These are phyloP conservation scores for Aspergillus proliferans DNA, from an alignment of 2,329 filamentous ascomycete genomes.

Conservation along the genomic window DNA sequence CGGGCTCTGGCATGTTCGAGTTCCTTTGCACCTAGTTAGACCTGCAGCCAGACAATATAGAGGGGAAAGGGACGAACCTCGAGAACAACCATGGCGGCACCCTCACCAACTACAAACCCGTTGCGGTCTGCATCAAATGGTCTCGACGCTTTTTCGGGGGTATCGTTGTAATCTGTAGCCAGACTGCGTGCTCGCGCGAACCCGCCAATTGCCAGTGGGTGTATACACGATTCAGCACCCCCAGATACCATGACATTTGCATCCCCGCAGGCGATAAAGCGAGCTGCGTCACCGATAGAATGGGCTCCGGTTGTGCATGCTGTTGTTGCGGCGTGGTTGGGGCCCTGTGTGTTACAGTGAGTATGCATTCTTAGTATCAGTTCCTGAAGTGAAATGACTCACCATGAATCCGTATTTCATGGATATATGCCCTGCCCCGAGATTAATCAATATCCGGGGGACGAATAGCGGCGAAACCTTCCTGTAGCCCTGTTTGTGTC, in stretches of 20 bases:
- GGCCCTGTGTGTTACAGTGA: constrained; percentile 50
- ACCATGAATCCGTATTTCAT: constrained; percentile 80
- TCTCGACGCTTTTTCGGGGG: constrained; percentile 65
- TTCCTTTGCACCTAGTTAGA: constrained; percentile 46
- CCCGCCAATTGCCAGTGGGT: constrained; percentile 85
- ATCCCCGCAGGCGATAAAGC: constrained; percentile 85
- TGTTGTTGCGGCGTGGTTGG: constrained; percentile 87
- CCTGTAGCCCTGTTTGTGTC: constrained; percentile 64
- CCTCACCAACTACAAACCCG: constrained; percentile 91
- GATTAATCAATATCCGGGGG: constrained; percentile 85
- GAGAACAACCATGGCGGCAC: constrained; percentile 77
- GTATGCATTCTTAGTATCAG: background rate
- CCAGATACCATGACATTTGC: constrained; percentile 96
- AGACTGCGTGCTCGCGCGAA: constrained; percentile 85
- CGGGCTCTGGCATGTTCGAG: constrained; percentile 76
- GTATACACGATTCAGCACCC: constrained; percentile 89
- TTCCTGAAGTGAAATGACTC: constrained; percentile 2
- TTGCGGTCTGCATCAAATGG: constrained; percentile 76
- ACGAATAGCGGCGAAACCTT: constrained; percentile 93
- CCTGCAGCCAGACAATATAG: background rate
- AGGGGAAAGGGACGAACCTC: constrained; percentile 48
- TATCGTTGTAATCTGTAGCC: constrained; percentile 70
- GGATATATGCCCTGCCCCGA: constrained; percentile 88
- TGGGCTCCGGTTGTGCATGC: constrained; percentile 96
- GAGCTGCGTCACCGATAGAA: constrained; percentile 86